Base-by-base conservation (phyloP, 176 grass and related monocot species). In the Avena insularis region DNA sequence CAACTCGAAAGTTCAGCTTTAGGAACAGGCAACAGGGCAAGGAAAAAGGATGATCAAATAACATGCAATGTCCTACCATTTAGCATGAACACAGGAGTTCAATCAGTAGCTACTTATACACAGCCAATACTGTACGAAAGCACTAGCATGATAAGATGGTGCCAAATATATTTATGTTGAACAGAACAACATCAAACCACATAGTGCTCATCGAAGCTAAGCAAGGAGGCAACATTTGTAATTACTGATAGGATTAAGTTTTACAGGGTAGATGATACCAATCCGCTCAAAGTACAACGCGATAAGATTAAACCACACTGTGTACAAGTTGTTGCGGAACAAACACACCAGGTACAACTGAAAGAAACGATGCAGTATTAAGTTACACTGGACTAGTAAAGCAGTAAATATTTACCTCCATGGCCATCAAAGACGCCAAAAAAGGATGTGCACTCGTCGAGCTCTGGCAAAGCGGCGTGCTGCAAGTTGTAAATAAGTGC, bases 351-450 rank as follows among this genome's bases (percentile, higher is more conserved):
- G 9, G 13, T 88, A 55, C 40, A 78, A 12, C 63, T 20, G 21
- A 86, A 86, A 57, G 6, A 23, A 6, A 70, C 9, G 35, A 25
- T 10, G 56, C 1, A 21, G 15, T 35, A 85, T 54, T 58, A 15
- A 72, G 53, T 50, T 60, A 48, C 9, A 61, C 59, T 5, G 17
- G 2, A 60, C 61, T 1, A 61, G 50, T 29, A 35, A 63, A 88
- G 9, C 60, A 81, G 31, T 13, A 0, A 31, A 49, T 29, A 66
- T 4, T 83, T 93, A 95, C 93, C 93, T 87, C 93, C 93, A 73
- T 95, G 93, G 11, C 93, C 93, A 87, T 95, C 93, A 10, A 91
- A 95, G 58, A 95, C 93, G 1, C 89, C 93, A 89, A 95, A 95
- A 80, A 95, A 95, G 10, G 93, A 95, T 77, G 93, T 95, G 84